Base-by-base conservation (phyloP, 352 stramenopile species). In the Blastocystis sp. region DNA sequence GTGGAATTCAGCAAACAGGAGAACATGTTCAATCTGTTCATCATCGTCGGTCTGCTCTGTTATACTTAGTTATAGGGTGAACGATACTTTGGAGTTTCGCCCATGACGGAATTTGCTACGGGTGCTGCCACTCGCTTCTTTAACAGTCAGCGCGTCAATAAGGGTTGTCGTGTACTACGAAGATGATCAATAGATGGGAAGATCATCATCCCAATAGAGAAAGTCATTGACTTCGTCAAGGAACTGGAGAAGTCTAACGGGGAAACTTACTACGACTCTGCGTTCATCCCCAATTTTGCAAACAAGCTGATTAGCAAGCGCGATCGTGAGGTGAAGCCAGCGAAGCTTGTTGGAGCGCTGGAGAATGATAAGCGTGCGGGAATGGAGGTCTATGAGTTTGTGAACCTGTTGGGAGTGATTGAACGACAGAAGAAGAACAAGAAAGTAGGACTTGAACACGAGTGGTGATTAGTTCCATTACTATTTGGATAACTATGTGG, bases 21-120 rank as follows among this genome's bases (percentile, higher is more conserved):
- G 47, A 85, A 85, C 50, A 85, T 66, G 50, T 85, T 85, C 50
- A 68, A 66, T 45, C 26, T 85, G 26, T 85, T 54, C 26, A 68
- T 85, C 73, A 85, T 85, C 39, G 73, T 85, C 16, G 13, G 3
- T 2, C 20, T 43, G 5, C 0, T 6, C 1, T 43, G 9, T 26
- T 18, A 53, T 6, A 34, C 37, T 85, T 20, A 81, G 5, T 37
- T n/a, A n/a, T 66, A 85, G 73, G 78, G 78, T 9, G 78, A 89
- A n/a, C 56, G 56, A 30, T 79, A 66, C 56, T 89, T 79, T 54
- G 50, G 50, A 16, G 37, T 76, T 2, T 89, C 78, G 26, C 78
- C 78, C 3, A 78, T 62, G 41, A 89, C 78, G 18, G 56, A 78
- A 18, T 78, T 62, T 59, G 59, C 56, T 39, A 47, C 43, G 34